These are phyloP conservation scores for Pinus tabuliformis DNA, from an alignment of 75 land plant genomes.

Conservation along the genomic window DNA sequence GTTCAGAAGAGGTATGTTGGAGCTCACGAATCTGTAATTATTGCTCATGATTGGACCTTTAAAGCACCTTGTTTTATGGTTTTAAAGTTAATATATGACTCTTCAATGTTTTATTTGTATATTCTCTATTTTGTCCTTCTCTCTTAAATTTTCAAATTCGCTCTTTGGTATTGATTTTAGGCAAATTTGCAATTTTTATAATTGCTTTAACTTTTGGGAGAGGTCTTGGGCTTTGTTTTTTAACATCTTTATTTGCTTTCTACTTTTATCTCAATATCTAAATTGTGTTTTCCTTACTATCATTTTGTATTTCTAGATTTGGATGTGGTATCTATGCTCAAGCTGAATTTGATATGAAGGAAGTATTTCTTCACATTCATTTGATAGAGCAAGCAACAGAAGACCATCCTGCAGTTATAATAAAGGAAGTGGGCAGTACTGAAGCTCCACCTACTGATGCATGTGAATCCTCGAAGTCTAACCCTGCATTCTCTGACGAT, in stretches of 20 bases:
- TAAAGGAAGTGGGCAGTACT: slow-evolving; percentile 35
- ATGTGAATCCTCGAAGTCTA: slow-evolving; percentile 1
- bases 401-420: slow-evolving; percentile 45
- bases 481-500: slow-evolving; percentile 12
- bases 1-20: slow-evolving; percentile 51
- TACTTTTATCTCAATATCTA: neutral
- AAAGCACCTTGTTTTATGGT: too few relatives aligned
- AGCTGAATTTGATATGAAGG: slow-evolving; percentile 73
- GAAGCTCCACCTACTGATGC: neutral
- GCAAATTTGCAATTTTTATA: neutral
- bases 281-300: neutral
- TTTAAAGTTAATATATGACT: too few relatives aligned
- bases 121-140: too few relatives aligned
- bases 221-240: neutral
- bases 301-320: neutral
- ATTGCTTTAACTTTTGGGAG: neutral
- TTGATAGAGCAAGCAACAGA: slow-evolving; percentile 56
- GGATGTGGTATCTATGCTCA: slow-evolving; percentile 56
- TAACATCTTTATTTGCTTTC: neutral
- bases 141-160: too few relatives aligned
- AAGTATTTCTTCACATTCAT: slow-evolving; percentile 60
- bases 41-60: neutral
- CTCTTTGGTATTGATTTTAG: neutral
- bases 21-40: slow-evolving; percentile 28
- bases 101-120: too few relatives aligned